A percentile compares a stretch with the other conserved stretches of the same genome.
Conservation (phyloP, 805 yeast species). For the Gaillardinia entomophila region DNA sequence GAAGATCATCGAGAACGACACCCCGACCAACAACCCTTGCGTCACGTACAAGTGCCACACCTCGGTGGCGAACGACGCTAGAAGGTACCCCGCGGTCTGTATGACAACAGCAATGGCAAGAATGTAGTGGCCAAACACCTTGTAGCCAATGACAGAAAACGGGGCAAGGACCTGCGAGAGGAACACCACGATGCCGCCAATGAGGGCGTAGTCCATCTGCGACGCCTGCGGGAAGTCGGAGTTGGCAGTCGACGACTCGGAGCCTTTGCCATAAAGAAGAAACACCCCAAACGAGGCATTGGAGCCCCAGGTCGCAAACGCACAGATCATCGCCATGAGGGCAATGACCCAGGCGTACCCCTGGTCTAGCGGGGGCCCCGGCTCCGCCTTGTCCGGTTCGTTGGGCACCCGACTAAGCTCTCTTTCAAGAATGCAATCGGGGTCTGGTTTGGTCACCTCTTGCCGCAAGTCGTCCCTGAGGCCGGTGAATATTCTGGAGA, state of each 20-base stretch:
- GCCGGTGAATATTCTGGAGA: slow-evolving; percentile 9
- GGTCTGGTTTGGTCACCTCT: no score
- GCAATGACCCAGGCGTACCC: slow-evolving; percentile 52
- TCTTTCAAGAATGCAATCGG: background rate
- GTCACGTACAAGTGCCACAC: slow-evolving; percentile 49
- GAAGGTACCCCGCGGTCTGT: slow-evolving; percentile 38
- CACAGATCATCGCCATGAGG: slow-evolving; percentile 40
- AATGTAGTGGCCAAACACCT: slow-evolving; percentile 38
- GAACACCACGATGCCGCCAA: slow-evolving; percentile 45
- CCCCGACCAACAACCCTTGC: slow-evolving; percentile 47
- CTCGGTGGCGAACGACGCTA: slow-evolving; percentile 46
- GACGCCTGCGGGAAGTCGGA: slow-evolving; percentile 35
- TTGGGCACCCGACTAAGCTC: background rate
- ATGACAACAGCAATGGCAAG: slow-evolving; percentile 37
- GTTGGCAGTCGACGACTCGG: slow-evolving; percentile 30
- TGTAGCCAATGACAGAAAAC: slow-evolving; percentile 40
- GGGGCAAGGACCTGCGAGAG: slow-evolving; percentile 58
- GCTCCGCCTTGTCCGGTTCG: background rate
- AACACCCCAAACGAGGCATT: slow-evolving; percentile 56
- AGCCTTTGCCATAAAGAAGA: slow-evolving; percentile 29
- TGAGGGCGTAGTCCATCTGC: slow-evolving; percentile 43
- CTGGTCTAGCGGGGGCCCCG: no score
- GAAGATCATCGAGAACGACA: slow-evolving; percentile 41
- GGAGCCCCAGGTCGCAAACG: slow-evolving; percentile 52
- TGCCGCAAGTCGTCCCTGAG: slow-evolving; percentile 11